These are phyloP conservation scores for Detonula confervacea DNA, from an alignment of 352 stramenopile species.

Conservation along the genomic window DNA sequence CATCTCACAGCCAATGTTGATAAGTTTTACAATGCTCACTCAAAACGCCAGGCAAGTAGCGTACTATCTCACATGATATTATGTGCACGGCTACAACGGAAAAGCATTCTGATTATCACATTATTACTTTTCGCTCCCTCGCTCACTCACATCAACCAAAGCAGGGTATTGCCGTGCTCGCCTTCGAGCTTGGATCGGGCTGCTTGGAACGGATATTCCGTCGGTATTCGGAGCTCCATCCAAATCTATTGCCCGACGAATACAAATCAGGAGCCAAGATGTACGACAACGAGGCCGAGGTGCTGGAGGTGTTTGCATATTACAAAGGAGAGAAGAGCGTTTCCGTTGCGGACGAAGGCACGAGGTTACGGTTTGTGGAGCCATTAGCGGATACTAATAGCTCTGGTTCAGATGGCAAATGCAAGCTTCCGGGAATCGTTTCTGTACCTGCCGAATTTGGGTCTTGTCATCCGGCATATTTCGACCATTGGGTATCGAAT, in stretches of 20 bases:
- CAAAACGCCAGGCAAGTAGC: conserved; percentile 43
- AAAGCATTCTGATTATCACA: too few relatives aligned
- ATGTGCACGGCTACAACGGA: too few relatives aligned
- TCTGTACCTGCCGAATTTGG: conserved; percentile 63
- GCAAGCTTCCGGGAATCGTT: conserved; percentile 63
- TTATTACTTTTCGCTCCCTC: neutral
- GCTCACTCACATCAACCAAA: too few relatives aligned
- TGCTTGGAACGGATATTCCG: conserved; percentile 53
- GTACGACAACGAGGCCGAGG: conserved; percentile 34
- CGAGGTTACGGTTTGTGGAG: conserved; percentile 75
- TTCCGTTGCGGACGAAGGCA: conserved; percentile 67
- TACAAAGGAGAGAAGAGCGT: conserved; percentile 61
- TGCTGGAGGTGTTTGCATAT: conserved; percentile 81
- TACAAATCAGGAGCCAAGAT: conserved; percentile 26
- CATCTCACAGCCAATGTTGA: conserved; percentile 53
- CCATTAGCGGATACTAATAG: conserved; percentile 8
- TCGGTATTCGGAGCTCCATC: conserved; percentile 63
- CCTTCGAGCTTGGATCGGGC: conserved; percentile 59
- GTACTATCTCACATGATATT: too few relatives aligned
- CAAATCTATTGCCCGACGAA: conserved; percentile 60
- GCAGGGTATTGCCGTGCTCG: conserved; percentile 69
- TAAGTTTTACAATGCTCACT: conserved; percentile 67
- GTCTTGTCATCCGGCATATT: conserved; percentile 68
- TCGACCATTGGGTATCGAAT: conserved; percentile 88
- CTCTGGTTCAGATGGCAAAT: neutral